Percentiles rank a stretch among this genome's conserved stretches.
Evolutionary conservation across 768 basidiomycete species (phyloP).

Genomic region (Termitomyces sp.): DNA sequence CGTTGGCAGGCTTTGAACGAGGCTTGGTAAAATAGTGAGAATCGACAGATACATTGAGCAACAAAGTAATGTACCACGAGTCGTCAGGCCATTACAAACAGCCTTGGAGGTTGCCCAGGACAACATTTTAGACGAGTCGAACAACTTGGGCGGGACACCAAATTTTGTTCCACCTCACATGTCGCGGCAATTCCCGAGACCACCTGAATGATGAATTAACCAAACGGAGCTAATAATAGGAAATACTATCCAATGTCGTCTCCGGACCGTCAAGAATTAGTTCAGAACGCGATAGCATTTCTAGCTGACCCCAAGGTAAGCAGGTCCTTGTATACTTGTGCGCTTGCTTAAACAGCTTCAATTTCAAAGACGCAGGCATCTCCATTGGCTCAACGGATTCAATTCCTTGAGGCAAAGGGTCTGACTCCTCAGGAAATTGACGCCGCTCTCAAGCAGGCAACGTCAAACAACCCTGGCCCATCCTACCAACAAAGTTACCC

Average conservation of each 20-base stretch:
- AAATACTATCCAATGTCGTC: conserved; percentile 19
- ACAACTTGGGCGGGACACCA: conserved; percentile 2
- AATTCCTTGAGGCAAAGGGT: conserved; percentile 96
- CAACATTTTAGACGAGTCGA: conserved; percentile 35
- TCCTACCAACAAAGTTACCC: conserved; percentile 26
- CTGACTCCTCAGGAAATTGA: conserved; percentile 82
- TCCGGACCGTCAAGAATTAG: conserved; percentile 63
- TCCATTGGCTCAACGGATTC: conserved; percentile 76
- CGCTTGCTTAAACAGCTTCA: conserved; percentile 5
- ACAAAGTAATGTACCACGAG: conserved; percentile 32
- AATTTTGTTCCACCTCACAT: conserved; percentile 12
- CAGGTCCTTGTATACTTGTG: background rate
- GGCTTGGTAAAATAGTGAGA: conserved; percentile 7
- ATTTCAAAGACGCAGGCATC: conserved; percentile 76
- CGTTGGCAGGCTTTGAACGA: conserved; percentile 33
- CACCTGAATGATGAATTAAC: conserved; percentile 6
- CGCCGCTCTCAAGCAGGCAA: conserved; percentile 65
- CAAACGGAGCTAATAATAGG: conserved; percentile 12
- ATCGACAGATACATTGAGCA: background rate
- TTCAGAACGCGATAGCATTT: conserved; percentile 81
- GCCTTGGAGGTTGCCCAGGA: conserved; percentile 46
- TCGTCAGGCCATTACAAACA: conserved; percentile 40
- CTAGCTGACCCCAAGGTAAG: conserved; percentile 77
- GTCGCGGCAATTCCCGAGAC: conserved; percentile 19
- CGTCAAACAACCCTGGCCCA: conserved; percentile 19